Evolutionary conservation across 2,329 filamentous ascomycete genomes (phyloP), one percentile per base, ranked within the genome.

Genomic region (Teratosphaeria pseudoeucalypti): DNA sequence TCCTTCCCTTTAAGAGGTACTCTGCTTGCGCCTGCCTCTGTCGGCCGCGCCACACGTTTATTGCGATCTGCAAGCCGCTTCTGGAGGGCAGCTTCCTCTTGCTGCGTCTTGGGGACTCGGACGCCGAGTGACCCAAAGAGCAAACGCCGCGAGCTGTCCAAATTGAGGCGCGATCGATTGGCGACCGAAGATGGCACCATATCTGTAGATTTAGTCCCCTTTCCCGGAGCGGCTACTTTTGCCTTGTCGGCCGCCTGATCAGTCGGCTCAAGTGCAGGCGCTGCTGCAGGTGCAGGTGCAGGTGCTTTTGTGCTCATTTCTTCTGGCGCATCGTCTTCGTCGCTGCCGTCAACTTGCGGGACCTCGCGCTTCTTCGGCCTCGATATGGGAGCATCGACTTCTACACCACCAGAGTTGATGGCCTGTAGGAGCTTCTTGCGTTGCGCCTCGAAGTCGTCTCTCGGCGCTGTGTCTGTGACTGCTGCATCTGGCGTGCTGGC

Each of bases 81-180:
- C 29, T 83, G 82, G 6, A 88, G 73, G 43, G 81, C 80, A 16
- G 86, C 82, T 68, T 87, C 86, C 19, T 90, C 88, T 34, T 81
- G 80, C 65, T 87, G 85, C 1, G 79, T 84, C 67, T 85, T 88
- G 0, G 89, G 88, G 3, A 80, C 81, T 58, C 83, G 83, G 10
- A 90, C 72, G 3, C 88, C 89, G 3, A 92, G 77, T 6, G 88
- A 86, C 9, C 85, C 85, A 66, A 91, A 89, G 0, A 92, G 72
- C 59, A 92, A 76, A 64, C 89, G 82, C 57, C 83, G 81, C 2
- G 85, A 83, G 57, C 86, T 85, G 16, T 79, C 81, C 34, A 90
- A 59, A 66, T 86, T 81, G 37, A 85, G 71, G 19, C 70, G 73
- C 2, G 74, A 74, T 54, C 77, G 75, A 59, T 75, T 74, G 37